Percentiles rank a stretch among this genome's conserved stretches.
phyloP scores from a whole-genome alignment of 2,329 filamentous ascomycete genomes.

The Trichoderma cornu-damae region DNA sequence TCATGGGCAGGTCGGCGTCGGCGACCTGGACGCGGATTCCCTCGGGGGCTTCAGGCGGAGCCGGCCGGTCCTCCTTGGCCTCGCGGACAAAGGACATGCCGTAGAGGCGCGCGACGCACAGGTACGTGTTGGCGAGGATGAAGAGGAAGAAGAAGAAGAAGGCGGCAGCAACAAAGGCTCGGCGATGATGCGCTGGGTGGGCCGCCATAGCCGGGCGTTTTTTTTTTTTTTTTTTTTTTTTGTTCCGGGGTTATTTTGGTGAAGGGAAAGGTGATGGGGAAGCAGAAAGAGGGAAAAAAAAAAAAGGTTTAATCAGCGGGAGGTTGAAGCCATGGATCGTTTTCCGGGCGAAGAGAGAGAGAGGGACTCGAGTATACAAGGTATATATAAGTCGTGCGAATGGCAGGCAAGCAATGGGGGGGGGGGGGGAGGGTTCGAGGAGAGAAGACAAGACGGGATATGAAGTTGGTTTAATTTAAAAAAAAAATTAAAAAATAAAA shows the following conservation, averaged over 20 bases:
- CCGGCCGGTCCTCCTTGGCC: not conserved
- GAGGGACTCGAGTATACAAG: not conserved
- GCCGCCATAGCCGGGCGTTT: slow-evolving; percentile 22
- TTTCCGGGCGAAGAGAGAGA: not conserved
- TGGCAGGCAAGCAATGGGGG: no score
- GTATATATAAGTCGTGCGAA: no score
- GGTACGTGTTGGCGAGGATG: slow-evolving; percentile 32
- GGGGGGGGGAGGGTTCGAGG: no score
- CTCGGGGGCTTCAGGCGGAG: not conserved
- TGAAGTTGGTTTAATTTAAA: no score
- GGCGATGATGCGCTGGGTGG: slow-evolving; percentile 28
- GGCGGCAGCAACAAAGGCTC: slow-evolving; percentile 29
- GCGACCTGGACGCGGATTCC: slow-evolving; percentile 20
- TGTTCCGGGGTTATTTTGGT: not conserved
- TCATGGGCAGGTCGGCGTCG: slow-evolving; percentile 36
- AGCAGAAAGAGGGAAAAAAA: not conserved
- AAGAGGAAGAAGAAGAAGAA: slow-evolving; percentile 34
- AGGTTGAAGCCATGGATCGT: not conserved
- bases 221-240: not conserved
- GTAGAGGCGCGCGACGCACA: slow-evolving; percentile 33
- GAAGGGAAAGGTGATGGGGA: slow-evolving; percentile 8
- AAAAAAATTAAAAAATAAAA: no score
- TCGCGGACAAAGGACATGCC: slow-evolving; percentile 12
- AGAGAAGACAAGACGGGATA: no score
- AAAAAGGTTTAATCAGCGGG: not conserved